These are phyloP conservation scores for Lepiota venenata DNA, from an alignment of 768 basidiomycete genomes.

Conservation along the genomic window DNA sequence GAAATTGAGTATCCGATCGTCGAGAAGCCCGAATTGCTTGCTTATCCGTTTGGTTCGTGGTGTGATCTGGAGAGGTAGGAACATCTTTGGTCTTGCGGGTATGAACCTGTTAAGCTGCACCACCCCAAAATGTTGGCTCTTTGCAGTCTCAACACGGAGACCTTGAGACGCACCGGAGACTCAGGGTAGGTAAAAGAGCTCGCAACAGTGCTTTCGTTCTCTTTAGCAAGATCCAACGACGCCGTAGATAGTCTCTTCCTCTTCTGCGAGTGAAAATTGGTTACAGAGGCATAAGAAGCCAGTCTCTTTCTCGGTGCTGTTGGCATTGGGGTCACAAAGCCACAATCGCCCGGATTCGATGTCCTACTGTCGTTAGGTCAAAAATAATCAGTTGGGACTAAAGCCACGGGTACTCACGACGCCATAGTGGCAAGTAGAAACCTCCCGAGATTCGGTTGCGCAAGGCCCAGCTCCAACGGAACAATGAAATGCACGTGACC, in stretches of 20 bases:
- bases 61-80: slow-evolving; percentile 56
- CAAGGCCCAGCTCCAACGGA: background rate
- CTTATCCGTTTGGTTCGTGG: slow-evolving; percentile 68
- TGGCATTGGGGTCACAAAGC: slow-evolving; percentile 6
- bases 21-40: slow-evolving; percentile 55
- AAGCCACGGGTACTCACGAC: background rate
- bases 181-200: slow-evolving; percentile 6
- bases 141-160: background rate
- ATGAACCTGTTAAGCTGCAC: slow-evolving; percentile 61
- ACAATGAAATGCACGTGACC: slow-evolving; percentile 3
- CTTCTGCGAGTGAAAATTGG: slow-evolving; percentile 23
- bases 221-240: slow-evolving; percentile 14
- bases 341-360: slow-evolving; percentile 1
- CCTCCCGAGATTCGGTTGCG: background rate
- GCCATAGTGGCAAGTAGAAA: background rate
- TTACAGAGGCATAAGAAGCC: slow-evolving; percentile 17
- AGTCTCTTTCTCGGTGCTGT: slow-evolving; percentile 3
- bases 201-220: slow-evolving; percentile 7
- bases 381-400: too few relatives aligned
- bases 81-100: slow-evolving; percentile 44
- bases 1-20: slow-evolving; percentile 53
- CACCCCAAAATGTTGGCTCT: background rate
- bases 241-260: slow-evolving; percentile 19
- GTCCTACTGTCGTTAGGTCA: background rate
- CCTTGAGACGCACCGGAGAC: slow-evolving; percentile 14